Base-by-base conservation (phyloP, 352 stramenopile genomes). In the Phytophthora pisi region DNA sequence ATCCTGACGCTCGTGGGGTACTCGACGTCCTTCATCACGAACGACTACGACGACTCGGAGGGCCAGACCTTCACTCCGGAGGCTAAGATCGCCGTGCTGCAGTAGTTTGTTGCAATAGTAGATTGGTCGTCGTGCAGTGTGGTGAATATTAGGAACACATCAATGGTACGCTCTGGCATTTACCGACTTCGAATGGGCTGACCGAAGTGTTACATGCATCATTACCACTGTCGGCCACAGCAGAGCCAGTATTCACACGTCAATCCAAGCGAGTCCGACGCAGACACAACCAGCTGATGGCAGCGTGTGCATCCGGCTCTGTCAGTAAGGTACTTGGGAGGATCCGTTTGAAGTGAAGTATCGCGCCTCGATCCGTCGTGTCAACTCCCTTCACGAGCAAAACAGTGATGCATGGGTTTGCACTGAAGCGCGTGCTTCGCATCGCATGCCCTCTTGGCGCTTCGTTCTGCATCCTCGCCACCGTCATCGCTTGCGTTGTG, bases 1-100 rank as follows among this genome's bases (percentile, higher is more conserved):
- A 91, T 92, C 52, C 66, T 92, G 63, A 92, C 75, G 50, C 81
- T 92, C 34, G 78, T 92, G 18, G 84, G 84, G 26, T 92, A 90
- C 64, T 86, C 82, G 26, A 70, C 84, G 34, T 90, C 84, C 2
- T 92, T 92, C 57, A 66, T 87, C 58, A 86, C 77, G 18, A 84
- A 90, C 52, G 75, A 88, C 62, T 88, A 84, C 43, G 70, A 77
- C 18, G 68, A 79, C 28, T 61, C 57, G 18, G 62, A 73, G 57
- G 64, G 54, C n/a, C 50, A 61, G 30, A 51, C 57, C 47, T 77
- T 74, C 34, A 77, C 69, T 18, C 69, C 69, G 16, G 64, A 76
- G 9, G 64, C 58, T 45, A 76, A 73, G 30, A 76, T 73, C 52
- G 60, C 46, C 18, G 69, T 76, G 28, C 36, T 76, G 30, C 60